A percentile compares a stretch with the other conserved stretches of the same genome.
These are phyloP conservation scores for Sphagnum tenellum DNA, from an alignment of 225 moss, liverwort and hornwort genomes.

Conservation along the genomic window DNA sequence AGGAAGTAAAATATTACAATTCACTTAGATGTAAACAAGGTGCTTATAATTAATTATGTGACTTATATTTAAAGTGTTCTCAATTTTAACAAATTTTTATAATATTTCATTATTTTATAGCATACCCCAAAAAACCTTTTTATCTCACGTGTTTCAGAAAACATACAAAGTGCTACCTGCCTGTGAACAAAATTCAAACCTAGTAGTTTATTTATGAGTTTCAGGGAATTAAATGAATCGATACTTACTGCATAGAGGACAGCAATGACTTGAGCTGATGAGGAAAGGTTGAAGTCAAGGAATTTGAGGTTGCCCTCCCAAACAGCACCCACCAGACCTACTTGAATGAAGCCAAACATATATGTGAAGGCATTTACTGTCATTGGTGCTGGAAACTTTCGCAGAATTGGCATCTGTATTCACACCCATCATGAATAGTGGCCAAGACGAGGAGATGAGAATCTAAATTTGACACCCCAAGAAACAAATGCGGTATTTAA, in stretches of 20 bases:
- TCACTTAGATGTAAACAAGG: too few species aligned
- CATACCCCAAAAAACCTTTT: too few species aligned
- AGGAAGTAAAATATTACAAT: background rate
- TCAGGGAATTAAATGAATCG: too few species aligned
- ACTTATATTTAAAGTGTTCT: too few species aligned
- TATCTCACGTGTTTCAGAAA: too few species aligned
- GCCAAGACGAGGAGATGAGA: background rate
- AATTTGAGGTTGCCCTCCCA: slow-evolving; percentile 38
- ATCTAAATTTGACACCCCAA: background rate
- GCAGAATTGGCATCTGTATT: slow-evolving; percentile 18
- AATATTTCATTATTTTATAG: too few species aligned
- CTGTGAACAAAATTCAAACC: too few species aligned
- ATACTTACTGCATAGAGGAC: slow-evolving; percentile 39
- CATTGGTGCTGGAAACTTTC: slow-evolving; percentile 39
- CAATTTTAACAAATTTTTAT: too few species aligned
- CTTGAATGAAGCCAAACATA: slow-evolving; percentile 54
- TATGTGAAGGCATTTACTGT: slow-evolving; percentile 34
- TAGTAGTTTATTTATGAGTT: too few species aligned
- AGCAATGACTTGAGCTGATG: slow-evolving; percentile 27
- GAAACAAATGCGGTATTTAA: too few species aligned
- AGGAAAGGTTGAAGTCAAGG: slow-evolving; percentile 30
- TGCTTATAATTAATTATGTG: too few species aligned
- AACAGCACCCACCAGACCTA: slow-evolving; percentile 30
- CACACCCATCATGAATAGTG: background rate
- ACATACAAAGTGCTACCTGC: too few species aligned